Evolutionary conservation across 2,329 filamentous ascomycete genomes (phyloP).

Genomic region (Botrytis fragariae): DNA sequence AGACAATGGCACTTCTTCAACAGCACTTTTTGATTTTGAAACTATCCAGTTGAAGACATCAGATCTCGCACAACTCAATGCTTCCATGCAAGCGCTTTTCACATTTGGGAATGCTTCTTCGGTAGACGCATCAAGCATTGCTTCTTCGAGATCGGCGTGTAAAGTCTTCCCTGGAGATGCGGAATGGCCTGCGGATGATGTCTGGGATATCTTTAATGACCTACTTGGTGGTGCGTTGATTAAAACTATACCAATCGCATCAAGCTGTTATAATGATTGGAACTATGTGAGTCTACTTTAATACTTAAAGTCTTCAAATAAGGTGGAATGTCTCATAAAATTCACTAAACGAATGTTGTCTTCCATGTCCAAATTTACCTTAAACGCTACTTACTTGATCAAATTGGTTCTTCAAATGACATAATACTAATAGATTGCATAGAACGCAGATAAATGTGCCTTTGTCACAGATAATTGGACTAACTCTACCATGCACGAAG

Average conservation of each 20-base stretch:
- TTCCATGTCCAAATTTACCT: neutral
- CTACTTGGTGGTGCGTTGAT: conserved; percentile 46
- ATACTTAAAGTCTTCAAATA: neutral
- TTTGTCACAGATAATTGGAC: conserved; percentile 37
- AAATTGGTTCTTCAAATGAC: neutral
- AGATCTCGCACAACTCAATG: conserved; percentile 2
- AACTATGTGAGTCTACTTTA: neutral
- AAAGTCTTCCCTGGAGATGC: conserved; percentile 30
- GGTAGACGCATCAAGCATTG: neutral
- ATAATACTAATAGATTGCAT: conserved; percentile 42
- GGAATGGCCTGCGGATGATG: conserved; percentile 48
- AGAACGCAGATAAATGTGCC: conserved; percentile 39
- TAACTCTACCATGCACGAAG: conserved; percentile 41
- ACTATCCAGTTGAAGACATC: neutral
- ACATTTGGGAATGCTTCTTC: conserved; percentile 4
- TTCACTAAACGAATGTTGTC: neutral
- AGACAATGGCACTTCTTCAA: neutral
- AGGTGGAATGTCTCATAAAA: neutral
- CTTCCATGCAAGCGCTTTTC: conserved; percentile 13
- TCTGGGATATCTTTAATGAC: conserved; percentile 48
- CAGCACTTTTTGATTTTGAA: conserved; percentile 6
- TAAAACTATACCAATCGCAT: conserved; percentile 44
- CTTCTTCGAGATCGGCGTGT: conserved; percentile 16
- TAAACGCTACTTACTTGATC: neutral
- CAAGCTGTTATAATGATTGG: conserved; percentile 21